Evolutionary conservation across 768 basidiomycete species (phyloP).

Genomic region (Gyrodon lividus): DNA sequence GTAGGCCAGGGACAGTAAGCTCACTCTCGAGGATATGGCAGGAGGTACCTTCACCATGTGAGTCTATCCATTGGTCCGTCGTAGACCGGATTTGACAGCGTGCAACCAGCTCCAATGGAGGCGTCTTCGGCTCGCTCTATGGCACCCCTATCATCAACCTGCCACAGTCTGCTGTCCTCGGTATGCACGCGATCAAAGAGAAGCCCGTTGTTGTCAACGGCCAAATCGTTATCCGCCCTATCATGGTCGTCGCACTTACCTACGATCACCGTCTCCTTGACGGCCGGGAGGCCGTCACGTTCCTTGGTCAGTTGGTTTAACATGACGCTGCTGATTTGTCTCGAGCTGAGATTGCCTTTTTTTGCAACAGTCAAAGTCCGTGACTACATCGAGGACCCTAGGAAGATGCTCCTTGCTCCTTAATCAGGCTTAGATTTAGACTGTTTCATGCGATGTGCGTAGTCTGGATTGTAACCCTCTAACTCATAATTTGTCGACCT

Average conservation of each 20-base stretch:
- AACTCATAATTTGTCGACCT: constrained; percentile 12
- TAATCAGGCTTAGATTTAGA: constrained; percentile 10
- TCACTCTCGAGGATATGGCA: constrained; percentile 97
- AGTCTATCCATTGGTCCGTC: constrained; percentile 28
- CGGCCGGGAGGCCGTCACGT: constrained; percentile 93
- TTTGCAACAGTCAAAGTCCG: constrained; percentile 71
- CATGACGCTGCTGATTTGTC: neutral
- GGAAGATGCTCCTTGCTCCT: constrained; percentile 74
- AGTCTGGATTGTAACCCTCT: constrained; percentile 9
- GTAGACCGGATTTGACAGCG: neutral
- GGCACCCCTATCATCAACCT: constrained; percentile 99
- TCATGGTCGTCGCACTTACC: constrained; percentile 92
- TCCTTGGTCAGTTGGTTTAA: constrained; percentile 72
- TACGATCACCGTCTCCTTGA: constrained; percentile 97
- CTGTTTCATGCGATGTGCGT: neutral
- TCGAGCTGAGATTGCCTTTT: constrained; percentile 3
- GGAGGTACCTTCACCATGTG: constrained; percentile 99
- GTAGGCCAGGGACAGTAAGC: constrained; percentile 85
- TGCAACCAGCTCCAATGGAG: constrained; percentile 85
- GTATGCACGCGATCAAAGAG: constrained; percentile 96
- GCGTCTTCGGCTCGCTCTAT: constrained; percentile 95
- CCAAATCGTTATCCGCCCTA: constrained; percentile 93
- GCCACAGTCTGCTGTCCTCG: constrained; percentile 92
- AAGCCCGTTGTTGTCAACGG: constrained; percentile 88
- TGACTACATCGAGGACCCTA: constrained; percentile 93